phyloP scores from a whole-genome alignment of 768 basidiomycete genomes.

The Lyophyllum shimeji region DNA sequence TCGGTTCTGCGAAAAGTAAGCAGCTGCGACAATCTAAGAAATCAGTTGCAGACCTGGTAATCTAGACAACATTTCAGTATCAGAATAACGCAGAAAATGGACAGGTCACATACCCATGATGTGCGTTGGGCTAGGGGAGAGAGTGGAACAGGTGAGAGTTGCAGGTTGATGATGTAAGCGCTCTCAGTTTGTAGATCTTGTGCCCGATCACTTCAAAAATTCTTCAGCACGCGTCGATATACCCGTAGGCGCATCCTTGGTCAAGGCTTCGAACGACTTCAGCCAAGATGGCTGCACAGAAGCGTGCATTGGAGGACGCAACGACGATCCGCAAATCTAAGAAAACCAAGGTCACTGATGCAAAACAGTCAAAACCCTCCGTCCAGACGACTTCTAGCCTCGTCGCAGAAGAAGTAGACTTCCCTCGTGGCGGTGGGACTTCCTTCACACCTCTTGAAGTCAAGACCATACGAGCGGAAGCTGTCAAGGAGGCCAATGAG shows the following conservation, averaged over 20 bases:
- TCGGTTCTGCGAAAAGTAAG: slow-evolving; percentile 66
- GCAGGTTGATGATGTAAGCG: slow-evolving; percentile 21
- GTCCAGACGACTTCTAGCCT: slow-evolving; percentile 29
- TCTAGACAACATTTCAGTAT: slow-evolving; percentile 38
- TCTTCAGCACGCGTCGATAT: slow-evolving; percentile 15
- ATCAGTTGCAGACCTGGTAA: slow-evolving; percentile 54
- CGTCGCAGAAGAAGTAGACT: slow-evolving; percentile 77
- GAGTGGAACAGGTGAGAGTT: background rate
- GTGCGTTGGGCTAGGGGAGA: background rate
- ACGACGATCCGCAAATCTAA: slow-evolving; percentile 51
- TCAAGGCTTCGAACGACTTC: background rate
- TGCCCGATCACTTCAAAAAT: slow-evolving; percentile 23
- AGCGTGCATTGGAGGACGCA: slow-evolving; percentile 61
- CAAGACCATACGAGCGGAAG: slow-evolving; percentile 83
- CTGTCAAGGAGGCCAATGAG: slow-evolving; percentile 76
- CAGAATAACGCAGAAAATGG: background rate
- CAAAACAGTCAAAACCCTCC: slow-evolving; percentile 25
- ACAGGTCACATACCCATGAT: slow-evolving; percentile 33
- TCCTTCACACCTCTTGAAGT: slow-evolving; percentile 86
- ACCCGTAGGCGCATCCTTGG: background rate
- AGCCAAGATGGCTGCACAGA: slow-evolving; percentile 47
- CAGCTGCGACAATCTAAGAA: background rate
- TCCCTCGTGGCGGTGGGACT: slow-evolving; percentile 94
- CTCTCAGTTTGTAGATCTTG: slow-evolving; percentile 5
- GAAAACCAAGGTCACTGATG: slow-evolving; percentile 51